phyloP scores from a whole-genome alignment of 2,329 filamentous ascomycete species.

The Penicillium sp. region DNA sequence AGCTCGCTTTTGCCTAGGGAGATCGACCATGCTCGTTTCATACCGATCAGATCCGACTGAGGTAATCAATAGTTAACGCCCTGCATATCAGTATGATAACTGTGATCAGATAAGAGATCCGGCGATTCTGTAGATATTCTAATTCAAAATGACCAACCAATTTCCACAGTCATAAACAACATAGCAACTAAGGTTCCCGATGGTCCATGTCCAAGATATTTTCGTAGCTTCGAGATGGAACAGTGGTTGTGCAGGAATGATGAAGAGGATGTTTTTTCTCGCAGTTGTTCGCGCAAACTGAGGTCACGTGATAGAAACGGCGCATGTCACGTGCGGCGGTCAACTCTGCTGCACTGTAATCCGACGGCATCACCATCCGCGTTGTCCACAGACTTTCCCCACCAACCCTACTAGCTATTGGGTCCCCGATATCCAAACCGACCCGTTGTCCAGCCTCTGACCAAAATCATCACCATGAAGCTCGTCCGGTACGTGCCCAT shows the following conservation, averaged over 20 bases:
- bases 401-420: conserved; percentile 8
- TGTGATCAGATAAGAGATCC: neutral
- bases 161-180: neutral
- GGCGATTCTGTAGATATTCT: neutral
- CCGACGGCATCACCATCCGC: conserved; percentile 19
- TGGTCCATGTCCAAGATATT: neutral
- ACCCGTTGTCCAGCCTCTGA: neutral
- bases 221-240: neutral
- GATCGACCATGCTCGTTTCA: neutral
- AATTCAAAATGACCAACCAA: neutral
- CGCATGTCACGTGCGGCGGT: conserved; percentile 8
- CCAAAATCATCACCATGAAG: conserved; percentile 65
- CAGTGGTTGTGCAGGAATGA: neutral
- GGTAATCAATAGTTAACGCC: neutral
- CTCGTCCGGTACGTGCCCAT: conserved; percentile 73
- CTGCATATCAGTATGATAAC: neutral
- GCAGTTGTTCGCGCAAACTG: neutral
- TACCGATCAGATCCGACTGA: neutral
- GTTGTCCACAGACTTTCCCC: conserved; percentile 8
- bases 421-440: neutral
- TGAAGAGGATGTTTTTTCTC: neutral
- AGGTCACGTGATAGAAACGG: conserved; percentile 6
- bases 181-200: neutral
- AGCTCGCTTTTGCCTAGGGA: neutral
- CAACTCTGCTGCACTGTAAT: conserved; percentile 23